These are phyloP conservation scores for Dentipellis fragilis DNA, from an alignment of 768 basidiomycete species.

Conservation along the genomic window DNA sequence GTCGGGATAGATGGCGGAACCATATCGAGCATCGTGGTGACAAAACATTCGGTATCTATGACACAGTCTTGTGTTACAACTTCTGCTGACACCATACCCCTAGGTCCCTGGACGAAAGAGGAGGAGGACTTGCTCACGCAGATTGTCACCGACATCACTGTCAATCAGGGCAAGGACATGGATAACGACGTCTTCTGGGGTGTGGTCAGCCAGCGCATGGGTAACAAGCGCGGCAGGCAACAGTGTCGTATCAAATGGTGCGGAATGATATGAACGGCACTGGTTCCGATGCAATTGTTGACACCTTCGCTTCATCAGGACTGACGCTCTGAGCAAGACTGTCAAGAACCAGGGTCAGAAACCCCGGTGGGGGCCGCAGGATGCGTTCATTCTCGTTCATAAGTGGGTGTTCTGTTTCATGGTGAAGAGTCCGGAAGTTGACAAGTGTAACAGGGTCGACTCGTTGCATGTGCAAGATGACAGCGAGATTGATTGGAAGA, in stretches of 20 bases:
- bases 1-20: slow-evolving; percentile 80
- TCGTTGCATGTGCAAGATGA: slow-evolving; percentile 69
- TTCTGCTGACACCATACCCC: background rate
- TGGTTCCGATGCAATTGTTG: background rate
- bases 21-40: slow-evolving; percentile 61
- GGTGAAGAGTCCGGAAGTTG: background rate
- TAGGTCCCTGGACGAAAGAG: slow-evolving; percentile 67
- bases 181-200: slow-evolving; percentile 84
- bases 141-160: slow-evolving; percentile 69
- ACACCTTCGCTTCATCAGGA: slow-evolving; percentile 33
- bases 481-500: slow-evolving; percentile 81
- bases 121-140: slow-evolving; percentile 67
- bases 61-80: background rate
- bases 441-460: slow-evolving; percentile 42
- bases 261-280: slow-evolving; percentile 1
- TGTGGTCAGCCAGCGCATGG: slow-evolving; percentile 68
- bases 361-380: slow-evolving; percentile 65
- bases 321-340: slow-evolving; percentile 62
- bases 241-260: slow-evolving; percentile 88
- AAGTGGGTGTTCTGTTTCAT: slow-evolving; percentile 38
- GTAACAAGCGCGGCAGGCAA: slow-evolving; percentile 61
- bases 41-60: slow-evolving; percentile 40
- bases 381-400: slow-evolving; percentile 73
- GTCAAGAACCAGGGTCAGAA: slow-evolving; percentile 64
- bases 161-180: slow-evolving; percentile 58